Evolutionary conservation across 441 rosid genomes (phyloP), one percentile per base, ranked within the genome.

Genomic region (Brassica balearica): DNA sequence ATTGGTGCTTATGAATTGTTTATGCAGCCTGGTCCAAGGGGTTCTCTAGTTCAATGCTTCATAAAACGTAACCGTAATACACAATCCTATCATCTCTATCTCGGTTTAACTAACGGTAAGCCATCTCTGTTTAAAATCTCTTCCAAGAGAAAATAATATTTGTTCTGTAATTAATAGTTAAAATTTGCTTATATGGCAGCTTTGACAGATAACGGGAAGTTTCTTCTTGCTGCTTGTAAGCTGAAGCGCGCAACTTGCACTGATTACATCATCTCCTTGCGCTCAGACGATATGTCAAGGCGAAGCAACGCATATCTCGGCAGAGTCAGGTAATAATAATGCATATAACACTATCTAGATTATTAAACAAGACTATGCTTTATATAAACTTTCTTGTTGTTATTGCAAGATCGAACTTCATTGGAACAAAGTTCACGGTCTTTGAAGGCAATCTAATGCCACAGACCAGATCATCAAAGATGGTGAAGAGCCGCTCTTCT

Each of bases 11-110:
- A n/a, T 78, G 56, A 58, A 53, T 62, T 17, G 60, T 29, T 38
- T 46, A 0, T 77, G 88, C 91, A 95, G 99, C 93, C 99, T 79
- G 99, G 99, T 56, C 94, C 99, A 68, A 87, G 88, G 82, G 91
- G 91, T 79, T 82, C 68, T 72, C 90, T 88, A 75, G 81, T 95
- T 62, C 96, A 88, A 12, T 95, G 99, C 70, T 90, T 87, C 23
- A 87, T 90, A 75, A 86, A 82, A 81, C 88, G 91, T 70, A 85
- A 85, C 66, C 82, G 88, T 15, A 82, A 85, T 27, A 77, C 89
- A 36, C 92, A 87, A 20, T 83, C 92, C 3, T 90, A 86, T 82
- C 80, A 84, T 74, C 91, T 90, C 56, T 88, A 87, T 84, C 90
- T 87, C 17, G 84, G 88, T 6, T 83, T 87, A 81, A 87, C 89